A percentile compares a stretch with the other conserved stretches of the same genome.
Evolutionary conservation across 2,329 filamentous ascomycete genomes (phyloP).

Genomic region (Exophiala aquamarina): DNA sequence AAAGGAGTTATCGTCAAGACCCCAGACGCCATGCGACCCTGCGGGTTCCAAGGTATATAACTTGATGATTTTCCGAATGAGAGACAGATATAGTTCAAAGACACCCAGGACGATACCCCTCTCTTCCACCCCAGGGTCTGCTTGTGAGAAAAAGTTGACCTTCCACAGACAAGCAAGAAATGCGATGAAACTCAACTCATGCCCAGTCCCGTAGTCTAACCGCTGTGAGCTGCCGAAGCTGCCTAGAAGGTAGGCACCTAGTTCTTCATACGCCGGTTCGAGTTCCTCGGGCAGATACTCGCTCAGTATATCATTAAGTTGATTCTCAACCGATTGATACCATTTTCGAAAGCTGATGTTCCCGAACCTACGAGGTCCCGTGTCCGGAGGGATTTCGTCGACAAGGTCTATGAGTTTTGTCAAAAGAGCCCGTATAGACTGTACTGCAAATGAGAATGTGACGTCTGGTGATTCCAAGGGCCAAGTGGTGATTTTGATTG

Average conservation of each 20-base stretch:
- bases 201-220: slow-evolving; percentile 93
- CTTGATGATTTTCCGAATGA: slow-evolving; percentile 79
- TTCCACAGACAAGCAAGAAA: slow-evolving; percentile 93
- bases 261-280: slow-evolving; percentile 57
- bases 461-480: slow-evolving; percentile 42
- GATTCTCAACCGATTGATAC: slow-evolving; percentile 67
- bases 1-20: slow-evolving; percentile 95
- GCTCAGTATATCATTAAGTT: slow-evolving; percentile 56
- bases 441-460: slow-evolving; percentile 58
- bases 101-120: slow-evolving; percentile 77
- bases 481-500: slow-evolving; percentile 54
- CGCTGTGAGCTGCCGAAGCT: slow-evolving; percentile 85
- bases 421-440: slow-evolving; percentile 66
- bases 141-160: slow-evolving; percentile 68
- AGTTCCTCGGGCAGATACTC: slow-evolving; percentile 56
- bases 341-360: slow-evolving; percentile 89
- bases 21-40: slow-evolving; percentile 96
- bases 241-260: slow-evolving; percentile 77
- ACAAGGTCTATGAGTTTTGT: slow-evolving; percentile 65
- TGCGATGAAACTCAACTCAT: slow-evolving; percentile 91
- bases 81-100: slow-evolving; percentile 80
- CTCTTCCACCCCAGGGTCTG: slow-evolving; percentile 57
- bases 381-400: slow-evolving; percentile 77
- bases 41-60: slow-evolving; percentile 94
- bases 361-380: slow-evolving; percentile 84